These are phyloP conservation scores for Pyrus hybrid DNA, from an alignment of 331 rosid species.

Conservation along the genomic window DNA sequence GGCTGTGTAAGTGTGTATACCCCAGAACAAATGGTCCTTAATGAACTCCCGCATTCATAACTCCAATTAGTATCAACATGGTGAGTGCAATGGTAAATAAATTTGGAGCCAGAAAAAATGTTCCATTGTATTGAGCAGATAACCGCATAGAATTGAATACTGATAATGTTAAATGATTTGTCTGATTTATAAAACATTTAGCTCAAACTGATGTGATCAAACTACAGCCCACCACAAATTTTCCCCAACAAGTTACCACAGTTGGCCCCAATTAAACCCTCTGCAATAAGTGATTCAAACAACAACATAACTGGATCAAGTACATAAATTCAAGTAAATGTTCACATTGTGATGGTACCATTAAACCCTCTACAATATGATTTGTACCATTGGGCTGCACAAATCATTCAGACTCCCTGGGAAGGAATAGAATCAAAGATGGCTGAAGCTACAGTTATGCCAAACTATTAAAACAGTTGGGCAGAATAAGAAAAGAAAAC, in stretches of 20 bases:
- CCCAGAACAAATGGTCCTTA: neutral
- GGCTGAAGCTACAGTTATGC: neutral
- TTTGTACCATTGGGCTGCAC: neutral
- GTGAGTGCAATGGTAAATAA: neutral
- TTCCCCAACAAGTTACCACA: neutral
- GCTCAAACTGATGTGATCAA: neutral
- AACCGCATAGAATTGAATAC: neutral
- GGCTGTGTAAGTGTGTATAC: neutral
- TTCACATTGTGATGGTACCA: neutral
- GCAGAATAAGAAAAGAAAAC: conserved; percentile 17
- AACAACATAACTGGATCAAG: neutral
- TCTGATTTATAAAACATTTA: neutral
- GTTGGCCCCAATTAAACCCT: neutral
- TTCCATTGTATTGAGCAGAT: neutral
- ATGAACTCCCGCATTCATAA: neutral
- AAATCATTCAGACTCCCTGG: neutral
- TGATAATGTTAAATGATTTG: neutral
- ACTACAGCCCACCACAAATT: neutral
- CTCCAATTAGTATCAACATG: neutral
- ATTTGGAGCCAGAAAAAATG: neutral
- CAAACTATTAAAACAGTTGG: neutral
- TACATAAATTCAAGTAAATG: neutral
- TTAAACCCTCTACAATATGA: neutral
- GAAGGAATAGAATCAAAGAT: neutral
- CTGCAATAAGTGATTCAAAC: neutral